Evolutionary conservation across 225 moss, liverwort and hornwort species (phyloP), one percentile per base, ranked within the genome.

Genomic region (Physcomitrium patens): DNA sequence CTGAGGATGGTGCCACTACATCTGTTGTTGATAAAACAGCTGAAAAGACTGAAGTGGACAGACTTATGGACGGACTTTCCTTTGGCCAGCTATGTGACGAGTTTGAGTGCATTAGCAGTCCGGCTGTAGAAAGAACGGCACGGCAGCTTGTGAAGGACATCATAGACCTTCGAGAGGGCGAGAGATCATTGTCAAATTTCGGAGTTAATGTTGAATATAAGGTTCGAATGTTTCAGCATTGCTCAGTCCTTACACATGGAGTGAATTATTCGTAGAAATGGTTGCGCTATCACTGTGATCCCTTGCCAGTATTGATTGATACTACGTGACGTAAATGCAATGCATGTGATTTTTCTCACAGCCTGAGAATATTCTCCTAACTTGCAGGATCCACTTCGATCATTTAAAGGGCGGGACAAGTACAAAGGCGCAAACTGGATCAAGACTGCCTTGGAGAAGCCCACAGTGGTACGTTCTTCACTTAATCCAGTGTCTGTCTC

Each of bases 101-200:
- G 70, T 99, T 99, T 61, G 89, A 99, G 70, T 99, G 97, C 80
- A 83, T 93, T 67, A 94, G 94, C 79, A 99, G 97, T 82, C 97
- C 97, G 44, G 94, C 97, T 55, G 86, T 94, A 8, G 97, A 99
- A 79, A 75, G 78, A 52, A 88, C 93, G 26, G 97, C 97, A 8
- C 83, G 97, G 44, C 89, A 80, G 76, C 80, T 99, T 56, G 92
- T 86, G 56, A 91, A 86, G 78, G 97, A 99, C 60, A 84, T 99
- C 5, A 71, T 99, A 78, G 89, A 89, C 49, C 78, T 97, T 22
- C 86, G 91, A 42, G 96, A 94, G 81, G 93, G 87, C 18, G 77
- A 88, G 31, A 86, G 93, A 69, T 86, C 83, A 26, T 78, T 99
- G 67, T 76, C 85, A 13, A 88, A 79, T 24, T 99, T 91, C 76